These are phyloP conservation scores for Xylariales sp. DNA, from an alignment of 2,329 filamentous ascomycete species.

Conservation along the genomic window DNA sequence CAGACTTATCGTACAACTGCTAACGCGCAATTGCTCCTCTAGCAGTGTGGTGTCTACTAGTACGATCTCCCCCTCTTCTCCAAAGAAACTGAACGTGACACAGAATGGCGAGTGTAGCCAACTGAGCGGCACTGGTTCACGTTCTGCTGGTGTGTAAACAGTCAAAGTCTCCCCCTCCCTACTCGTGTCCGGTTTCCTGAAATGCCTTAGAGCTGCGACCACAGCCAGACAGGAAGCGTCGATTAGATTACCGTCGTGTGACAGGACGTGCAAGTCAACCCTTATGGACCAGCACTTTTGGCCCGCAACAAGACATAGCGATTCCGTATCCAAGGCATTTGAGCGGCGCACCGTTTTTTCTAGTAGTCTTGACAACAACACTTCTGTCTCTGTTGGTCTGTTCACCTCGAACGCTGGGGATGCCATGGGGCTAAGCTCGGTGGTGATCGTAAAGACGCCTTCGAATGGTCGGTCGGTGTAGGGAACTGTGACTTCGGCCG, in stretches of 20 bases:
- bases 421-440: slow-evolving; percentile 88
- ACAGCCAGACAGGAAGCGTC: slow-evolving; percentile 84
- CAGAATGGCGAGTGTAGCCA: slow-evolving; percentile 92
- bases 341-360: slow-evolving; percentile 94
- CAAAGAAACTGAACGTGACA: slow-evolving; percentile 82
- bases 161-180: slow-evolving; percentile 81
- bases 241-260: slow-evolving; percentile 84
- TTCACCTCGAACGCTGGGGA: slow-evolving; percentile 86
- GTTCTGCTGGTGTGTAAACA: slow-evolving; percentile 77
- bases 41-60: slow-evolving; percentile 67
- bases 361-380: slow-evolving; percentile 79
- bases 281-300: slow-evolving; percentile 88
- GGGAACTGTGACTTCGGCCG: slow-evolving; percentile 82
- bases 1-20: slow-evolving; percentile 74
- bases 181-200: slow-evolving; percentile 81
- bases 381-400: slow-evolving; percentile 76
- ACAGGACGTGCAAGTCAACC: slow-evolving; percentile 86
- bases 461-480: slow-evolving; percentile 89
- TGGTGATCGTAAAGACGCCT: slow-evolving; percentile 87
- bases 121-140: slow-evolving; percentile 84
- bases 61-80: slow-evolving; percentile 64
- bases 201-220: slow-evolving; percentile 84
- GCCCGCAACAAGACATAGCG: slow-evolving; percentile 86
- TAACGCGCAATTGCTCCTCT: slow-evolving; percentile 72
- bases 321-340: slow-evolving; percentile 90